Evolutionary conservation across 257 asterid genomes (phyloP).

Genomic region (Thymus quinquecostatus): DNA sequence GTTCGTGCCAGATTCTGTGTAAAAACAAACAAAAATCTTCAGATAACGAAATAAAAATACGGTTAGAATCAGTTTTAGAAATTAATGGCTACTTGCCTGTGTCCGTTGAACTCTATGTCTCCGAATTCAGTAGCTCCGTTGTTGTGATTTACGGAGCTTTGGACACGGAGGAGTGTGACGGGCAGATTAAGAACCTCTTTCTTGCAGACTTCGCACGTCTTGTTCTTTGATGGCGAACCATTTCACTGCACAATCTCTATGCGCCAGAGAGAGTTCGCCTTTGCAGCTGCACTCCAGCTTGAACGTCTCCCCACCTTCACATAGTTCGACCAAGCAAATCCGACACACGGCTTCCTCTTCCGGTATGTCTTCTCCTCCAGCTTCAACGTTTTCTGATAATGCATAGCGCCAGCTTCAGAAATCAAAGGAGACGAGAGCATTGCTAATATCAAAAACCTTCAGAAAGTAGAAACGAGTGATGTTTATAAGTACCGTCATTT

Average conservation of each 20-base stretch:
- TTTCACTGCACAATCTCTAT: conserved; percentile 87
- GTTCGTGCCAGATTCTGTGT: conserved; percentile 88
- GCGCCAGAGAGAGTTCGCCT: conserved; percentile 92
- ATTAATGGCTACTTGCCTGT: conserved; percentile 54
- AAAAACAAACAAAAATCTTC: conserved; percentile 15
- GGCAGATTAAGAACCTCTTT: conserved; percentile 85
- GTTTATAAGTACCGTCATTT: conserved; percentile 50
- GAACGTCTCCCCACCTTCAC: conserved; percentile 94
- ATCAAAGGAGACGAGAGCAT: neutral
- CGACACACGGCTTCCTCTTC: conserved; percentile 95
- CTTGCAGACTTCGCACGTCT: conserved; percentile 89
- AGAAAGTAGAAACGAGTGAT: neutral
- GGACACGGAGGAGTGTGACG: conserved; percentile 79
- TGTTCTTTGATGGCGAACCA: conserved; percentile 96
- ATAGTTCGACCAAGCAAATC: conserved; percentile 79
- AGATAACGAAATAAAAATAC: neutral
- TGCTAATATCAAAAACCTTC: neutral
- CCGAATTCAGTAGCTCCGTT: conserved; percentile 30
- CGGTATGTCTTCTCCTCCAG: conserved; percentile 72
- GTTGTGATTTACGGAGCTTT: conserved; percentile 50
- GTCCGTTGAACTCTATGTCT: conserved; percentile 59
- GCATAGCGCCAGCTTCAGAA: conserved; percentile 18
- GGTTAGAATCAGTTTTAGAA: no score
- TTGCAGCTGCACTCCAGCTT: conserved; percentile 96
- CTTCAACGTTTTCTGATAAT: conserved; percentile 55